Evolutionary conservation across 352 stramenopile genomes (phyloP), one percentile per base, ranked within the genome.

Genomic region (Phytophthora sojae): DNA sequence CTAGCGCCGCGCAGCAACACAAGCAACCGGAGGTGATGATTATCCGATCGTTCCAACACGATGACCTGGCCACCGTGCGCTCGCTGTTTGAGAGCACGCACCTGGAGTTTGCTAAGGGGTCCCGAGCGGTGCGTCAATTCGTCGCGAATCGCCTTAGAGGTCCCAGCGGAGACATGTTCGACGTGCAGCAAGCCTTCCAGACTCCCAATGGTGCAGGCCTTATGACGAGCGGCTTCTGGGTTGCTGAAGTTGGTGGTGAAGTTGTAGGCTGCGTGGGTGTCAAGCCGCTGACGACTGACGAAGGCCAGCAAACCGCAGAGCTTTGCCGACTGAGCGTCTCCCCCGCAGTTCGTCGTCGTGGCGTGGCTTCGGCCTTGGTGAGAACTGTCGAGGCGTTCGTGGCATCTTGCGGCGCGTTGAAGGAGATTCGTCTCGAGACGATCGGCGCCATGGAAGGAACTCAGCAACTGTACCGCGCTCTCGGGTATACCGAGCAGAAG

Each of bases 61-160:
- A 65, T 4, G 86, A 94, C 49, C 57, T 84, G 45, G 56, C 47
- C 19, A 49, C 57, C 2, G 86, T 89, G 35, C 85, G 83, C 29
- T 71, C 76, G 17, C 79, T 94, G 6, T 94, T 93, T 67, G 76
- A 86, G 54, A 79, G 73, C 42, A 84, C 81, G 0, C 86, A 92
- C 26, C 71, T 91, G 4, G 80, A 88, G 50, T 89, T 91, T 52
- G 67, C 64, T 0, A 57, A 71, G 35, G 62, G 59, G 9, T 90
- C 82, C 42, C 88, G 87, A 57, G 85, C 86, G 17, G 86, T 94
- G 7, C 74, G 79, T 30, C 87, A 90, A 64, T 91, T 94, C 62
- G 83, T 92, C 25, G 77, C 78, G 8, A 89, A 89, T 21, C 81
- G 80, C 7, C 73, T 92, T 12, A 66, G 74, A 32, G 53, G 75